Percentiles rank a stretch among this genome's conserved stretches.
phyloP scores from a whole-genome alignment of 2,329 filamentous ascomycete species.

The Dactylonectria estremocensis region DNA sequence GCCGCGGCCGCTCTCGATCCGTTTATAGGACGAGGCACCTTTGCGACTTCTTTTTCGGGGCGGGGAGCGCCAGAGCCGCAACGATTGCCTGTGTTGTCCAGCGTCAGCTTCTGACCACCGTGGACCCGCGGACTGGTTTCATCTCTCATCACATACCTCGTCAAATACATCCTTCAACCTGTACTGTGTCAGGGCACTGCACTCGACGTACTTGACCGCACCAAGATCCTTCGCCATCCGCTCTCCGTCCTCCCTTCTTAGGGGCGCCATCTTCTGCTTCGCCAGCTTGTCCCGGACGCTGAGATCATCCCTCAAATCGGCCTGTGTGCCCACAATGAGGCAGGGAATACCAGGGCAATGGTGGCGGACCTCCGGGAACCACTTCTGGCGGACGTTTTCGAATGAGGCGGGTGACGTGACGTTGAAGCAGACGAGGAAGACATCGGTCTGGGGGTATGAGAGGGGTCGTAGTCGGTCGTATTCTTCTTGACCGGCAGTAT shows the following conservation, averaged over 20 bases:
- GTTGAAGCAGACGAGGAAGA: conserved; percentile 99
- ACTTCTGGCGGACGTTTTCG: conserved; percentile 99
- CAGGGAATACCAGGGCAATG: conserved; percentile 98
- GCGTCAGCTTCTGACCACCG: conserved; percentile 31
- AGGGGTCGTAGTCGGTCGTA: conserved; percentile 97
- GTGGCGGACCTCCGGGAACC: conserved; percentile 98
- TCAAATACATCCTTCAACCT: conserved; percentile 99
- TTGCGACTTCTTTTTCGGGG: conserved; percentile 82
- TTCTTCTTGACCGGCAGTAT: conserved; percentile 99
- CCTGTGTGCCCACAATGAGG: conserved; percentile 97
- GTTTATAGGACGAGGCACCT: conserved; percentile 79
- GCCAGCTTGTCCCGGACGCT: conserved; percentile 91
- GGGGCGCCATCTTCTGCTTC: conserved; percentile 96
- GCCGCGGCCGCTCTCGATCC: conserved; percentile 29
- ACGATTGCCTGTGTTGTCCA: conserved; percentile 83
- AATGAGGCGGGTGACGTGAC: conserved; percentile 98
- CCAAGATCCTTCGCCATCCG: conserved; percentile 97
- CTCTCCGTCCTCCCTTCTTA: conserved; percentile 93
- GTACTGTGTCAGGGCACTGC: conserved; percentile 97
- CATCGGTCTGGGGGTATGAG: conserved; percentile 98
- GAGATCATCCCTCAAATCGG: conserved; percentile 92
- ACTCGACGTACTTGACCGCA: conserved; percentile 99
- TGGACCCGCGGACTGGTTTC: neutral
- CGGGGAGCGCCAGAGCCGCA: conserved; percentile 90
- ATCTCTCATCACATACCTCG: conserved; percentile 76